phyloP scores from a whole-genome alignment of 2,329 filamentous ascomycete genomes.

The Aspergillus sp. region DNA sequence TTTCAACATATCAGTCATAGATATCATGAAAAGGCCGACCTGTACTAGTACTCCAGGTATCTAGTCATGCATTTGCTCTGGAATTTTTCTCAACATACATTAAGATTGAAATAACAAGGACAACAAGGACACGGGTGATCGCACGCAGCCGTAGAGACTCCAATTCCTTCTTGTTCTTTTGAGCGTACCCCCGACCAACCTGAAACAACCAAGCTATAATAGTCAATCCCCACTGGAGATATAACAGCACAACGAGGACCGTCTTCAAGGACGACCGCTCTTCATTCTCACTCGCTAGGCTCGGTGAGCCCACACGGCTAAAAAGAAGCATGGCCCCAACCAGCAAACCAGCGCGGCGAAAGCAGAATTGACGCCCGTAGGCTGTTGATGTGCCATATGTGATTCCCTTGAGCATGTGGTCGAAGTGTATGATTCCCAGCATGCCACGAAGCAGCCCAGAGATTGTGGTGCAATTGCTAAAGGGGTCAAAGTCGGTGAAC shows the following conservation, averaged over 20 bases:
- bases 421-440: neutral
- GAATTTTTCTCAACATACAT: neutral
- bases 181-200: neutral
- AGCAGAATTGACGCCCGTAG: neutral
- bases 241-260: neutral
- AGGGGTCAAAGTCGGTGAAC: neutral
- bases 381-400: neutral
- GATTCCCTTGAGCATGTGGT: neutral
- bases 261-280: neutral
- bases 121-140: neutral
- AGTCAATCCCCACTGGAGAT: neutral
- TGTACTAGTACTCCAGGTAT: too few relatives aligned
- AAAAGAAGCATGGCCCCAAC: neutral
- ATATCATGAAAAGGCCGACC: too few relatives aligned
- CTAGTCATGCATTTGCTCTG: neutral
- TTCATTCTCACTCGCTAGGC: neutral
- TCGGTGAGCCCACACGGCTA: neutral
- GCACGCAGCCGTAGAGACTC: neutral
- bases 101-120: neutral
- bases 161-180: neutral
- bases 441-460: neutral
- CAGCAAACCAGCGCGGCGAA: neutral
- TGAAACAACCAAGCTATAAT: neutral
- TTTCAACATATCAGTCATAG: too few relatives aligned
- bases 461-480: neutral